These are phyloP conservation scores for Aspergillus luchuensis DNA, from an alignment of 2,329 filamentous ascomycete genomes.

Conservation along the genomic window DNA sequence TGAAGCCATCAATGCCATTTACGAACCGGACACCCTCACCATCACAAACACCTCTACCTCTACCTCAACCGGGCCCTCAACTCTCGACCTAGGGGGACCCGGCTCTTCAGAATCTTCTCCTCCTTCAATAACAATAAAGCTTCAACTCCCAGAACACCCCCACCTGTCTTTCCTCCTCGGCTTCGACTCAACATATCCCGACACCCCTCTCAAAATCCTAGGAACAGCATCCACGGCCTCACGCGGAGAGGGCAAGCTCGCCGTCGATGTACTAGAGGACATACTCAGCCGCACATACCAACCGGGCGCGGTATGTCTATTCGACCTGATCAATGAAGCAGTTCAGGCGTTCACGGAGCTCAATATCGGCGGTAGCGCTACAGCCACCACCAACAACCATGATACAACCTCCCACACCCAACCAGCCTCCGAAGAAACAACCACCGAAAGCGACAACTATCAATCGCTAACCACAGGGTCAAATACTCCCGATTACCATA, in stretches of 20 bases:
- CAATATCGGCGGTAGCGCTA: constrained; percentile 38
- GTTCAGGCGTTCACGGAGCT: constrained; percentile 58
- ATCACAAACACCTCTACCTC: constrained; percentile 28
- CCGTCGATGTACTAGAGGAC: constrained; percentile 68
- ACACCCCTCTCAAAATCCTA: constrained; percentile 69
- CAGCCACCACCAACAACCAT: not conserved
- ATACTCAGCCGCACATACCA: constrained; percentile 69
- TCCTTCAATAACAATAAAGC: constrained; percentile 52
- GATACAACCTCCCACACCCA: constrained; percentile 11
- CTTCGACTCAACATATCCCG: constrained; percentile 75
- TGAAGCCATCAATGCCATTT: constrained; percentile 58
- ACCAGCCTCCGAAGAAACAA: not conserved
- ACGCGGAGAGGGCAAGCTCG: constrained; percentile 70
- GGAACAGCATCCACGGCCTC: constrained; percentile 76
- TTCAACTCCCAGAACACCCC: constrained; percentile 65
- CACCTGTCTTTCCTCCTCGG: constrained; percentile 55
- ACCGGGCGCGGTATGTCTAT: constrained; percentile 79
- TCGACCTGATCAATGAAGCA: constrained; percentile 78
- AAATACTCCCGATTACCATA: constrained; percentile 27
- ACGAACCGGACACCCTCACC: constrained; percentile 65
- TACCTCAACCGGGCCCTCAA: constrained; percentile 22
- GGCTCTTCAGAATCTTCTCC: constrained; percentile 16
- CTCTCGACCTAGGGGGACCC: constrained; percentile 31
- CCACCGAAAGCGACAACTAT: not conserved
- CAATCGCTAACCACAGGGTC: not conserved